Conservation (phyloP, 1,139 yeast species). For the Yamadazyma dushanensis region DNA sequence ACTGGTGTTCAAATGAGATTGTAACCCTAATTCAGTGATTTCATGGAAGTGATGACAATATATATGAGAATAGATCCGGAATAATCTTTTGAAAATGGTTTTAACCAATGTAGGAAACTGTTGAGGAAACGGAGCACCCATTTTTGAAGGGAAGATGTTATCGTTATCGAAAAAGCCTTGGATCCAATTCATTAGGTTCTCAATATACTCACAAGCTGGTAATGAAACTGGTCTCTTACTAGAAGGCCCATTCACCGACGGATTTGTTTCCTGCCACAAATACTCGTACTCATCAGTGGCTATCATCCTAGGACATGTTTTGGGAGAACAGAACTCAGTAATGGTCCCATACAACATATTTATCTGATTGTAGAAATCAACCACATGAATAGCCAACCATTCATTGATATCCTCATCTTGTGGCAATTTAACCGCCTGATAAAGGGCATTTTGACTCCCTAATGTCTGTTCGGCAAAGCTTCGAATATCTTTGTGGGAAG, state of each 20-base stretch:
- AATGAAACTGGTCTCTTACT: slow-evolving; percentile 55
- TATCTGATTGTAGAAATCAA: slow-evolving; percentile 89
- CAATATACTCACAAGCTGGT: slow-evolving; percentile 94
- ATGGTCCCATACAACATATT: slow-evolving; percentile 96
- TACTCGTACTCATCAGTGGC: slow-evolving; percentile 97
- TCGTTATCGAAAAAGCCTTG: slow-evolving; percentile 89
- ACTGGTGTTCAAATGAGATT: slow-evolving; percentile 90
- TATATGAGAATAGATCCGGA: slow-evolving; percentile 96
- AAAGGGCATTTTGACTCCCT: slow-evolving; percentile 87
- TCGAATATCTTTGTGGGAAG: slow-evolving; percentile 70
- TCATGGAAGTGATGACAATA: slow-evolving; percentile 98
- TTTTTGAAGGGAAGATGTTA: slow-evolving; percentile 81
- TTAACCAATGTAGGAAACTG: slow-evolving; percentile 71
- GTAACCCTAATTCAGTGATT: slow-evolving; percentile 86
- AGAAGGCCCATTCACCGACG: slow-evolving; percentile 44
- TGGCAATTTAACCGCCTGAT: slow-evolving; percentile 92
- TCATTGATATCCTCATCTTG: slow-evolving; percentile 90
- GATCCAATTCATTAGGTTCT: slow-evolving; percentile 90
- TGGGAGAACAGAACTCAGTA: slow-evolving; percentile 93
- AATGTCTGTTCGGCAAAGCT: slow-evolving; percentile 91
- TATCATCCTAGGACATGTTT: slow-evolving; percentile 91
- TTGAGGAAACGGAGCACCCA: slow-evolving; percentile 82
- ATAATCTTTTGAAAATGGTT: slow-evolving; percentile 85
- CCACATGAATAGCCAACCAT: slow-evolving; percentile 95
- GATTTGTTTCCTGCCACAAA: slow-evolving; percentile 81